Evolutionary conservation across 768 basidiomycete species (phyloP), one percentile per base, ranked within the genome.

Genomic region (Rhodotorula toruloides): DNA sequence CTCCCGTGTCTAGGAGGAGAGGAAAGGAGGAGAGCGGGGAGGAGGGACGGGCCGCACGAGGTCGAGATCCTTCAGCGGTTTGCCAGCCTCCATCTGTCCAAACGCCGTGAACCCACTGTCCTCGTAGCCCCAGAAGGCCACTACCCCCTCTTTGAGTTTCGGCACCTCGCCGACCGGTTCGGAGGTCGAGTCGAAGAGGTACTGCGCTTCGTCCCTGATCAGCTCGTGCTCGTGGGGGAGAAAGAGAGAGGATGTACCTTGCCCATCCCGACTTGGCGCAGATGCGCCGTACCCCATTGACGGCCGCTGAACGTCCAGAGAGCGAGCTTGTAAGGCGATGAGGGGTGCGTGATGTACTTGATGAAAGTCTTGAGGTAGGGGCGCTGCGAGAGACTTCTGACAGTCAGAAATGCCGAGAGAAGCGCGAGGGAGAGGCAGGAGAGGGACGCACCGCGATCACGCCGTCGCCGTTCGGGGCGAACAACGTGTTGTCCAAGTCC

Each of bases 401-500:
- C 17, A n/a, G n/a, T n/a, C n/a, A n/a, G n/a, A n/a, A n/a, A n/a
- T n/a, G n/a, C n/a, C n/a, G n/a, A n/a, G n/a, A n/a, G n/a, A n/a
- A n/a, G n/a, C n/a, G n/a, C n/a, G n/a, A n/a, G n/a, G n/a, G n/a
- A n/a, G n/a, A n/a, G n/a, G n/a, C n/a, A n/a, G n/a, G n/a, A n/a
- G n/a, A n/a, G n/a, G n/a, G n/a, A 46, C 44, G 14, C 44, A 46
- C 44, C 9, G 68, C 60, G 43, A 65, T 39, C 43, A 70, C 54
- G 27, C 52, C 53, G 36, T 61, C 54, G 0, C 49, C 61, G 0
- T 40, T 27, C 3, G 68, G 68, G 0, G 57, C 68, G 54, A 65
- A 62, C 17, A 70, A 48, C 9, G 68, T 70, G 39, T 70, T 70
- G 64, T 70, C 68, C 52, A 70, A 49, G 34, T 69, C 67, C 14